Evolutionary conservation across 2,329 filamentous ascomycete genomes (phyloP), one percentile per base, ranked within the genome.

Genomic region (Paracoccidioides brasiliensis): DNA sequence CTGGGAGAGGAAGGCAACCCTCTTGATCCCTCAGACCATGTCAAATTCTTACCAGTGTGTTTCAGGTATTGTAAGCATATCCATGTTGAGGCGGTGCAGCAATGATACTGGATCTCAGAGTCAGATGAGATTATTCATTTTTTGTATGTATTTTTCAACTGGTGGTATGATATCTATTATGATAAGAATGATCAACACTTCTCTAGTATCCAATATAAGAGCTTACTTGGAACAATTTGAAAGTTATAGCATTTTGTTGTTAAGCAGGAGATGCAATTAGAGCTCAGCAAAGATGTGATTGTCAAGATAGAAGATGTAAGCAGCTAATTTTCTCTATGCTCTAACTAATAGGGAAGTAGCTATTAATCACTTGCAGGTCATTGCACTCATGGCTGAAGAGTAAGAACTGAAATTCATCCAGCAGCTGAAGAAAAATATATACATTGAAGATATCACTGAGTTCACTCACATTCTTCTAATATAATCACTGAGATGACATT

Each of bases 401-500:
- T 64, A 69, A 53, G 55, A 59, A 0, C 61, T 70, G 28, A 50
- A 55, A 14, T 51, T 64, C 33, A 42, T 53, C 41, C 9, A 52
- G 43, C 51, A 57, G 43, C 60, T 56, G 44, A 69, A 67, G 59
- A 56, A 56, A 42, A 66, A 58, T 12, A 70, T 70, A 55, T 69
- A 65, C 56, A 58, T 67, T 48, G 58, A 69, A 57, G 64, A 69
- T 60, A 56, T 69, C 12, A 62, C 61, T 14, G 61, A 69, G 57
- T 68, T 66, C 54, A 59, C 64, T 1, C 53, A 57, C 52, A 60
- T 68, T 15, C 55, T 69, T n/a, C 56, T 69, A 35, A 59, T 59
- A 9, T 59, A 9, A 69, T 60, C 12, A 67, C 55, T 10, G 60
- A 70, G 58, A 68, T 65, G 58, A 66, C 60, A 3, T 70, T 67